A percentile compares a stretch with the other conserved stretches of the same genome.
These are phyloP conservation scores for Lactifluus pinguis DNA, from an alignment of 768 basidiomycete species.

Conservation along the genomic window DNA sequence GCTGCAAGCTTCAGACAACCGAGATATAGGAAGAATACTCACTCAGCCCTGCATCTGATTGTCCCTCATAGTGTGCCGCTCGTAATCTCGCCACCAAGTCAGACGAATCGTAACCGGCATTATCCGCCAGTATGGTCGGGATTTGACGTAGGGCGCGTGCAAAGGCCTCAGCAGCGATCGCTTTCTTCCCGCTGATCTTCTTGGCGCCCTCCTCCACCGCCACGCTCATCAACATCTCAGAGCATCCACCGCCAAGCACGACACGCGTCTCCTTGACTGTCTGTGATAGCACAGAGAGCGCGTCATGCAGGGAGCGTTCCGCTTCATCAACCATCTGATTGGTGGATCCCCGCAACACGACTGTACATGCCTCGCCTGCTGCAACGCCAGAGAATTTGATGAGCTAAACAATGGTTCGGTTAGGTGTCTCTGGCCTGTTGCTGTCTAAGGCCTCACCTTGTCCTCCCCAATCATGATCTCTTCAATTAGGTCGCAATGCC, in stretches of 20 bases:
- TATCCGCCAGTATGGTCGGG: constrained; percentile 93
- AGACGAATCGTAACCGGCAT: constrained; percentile 96
- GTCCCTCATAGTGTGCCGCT: constrained; percentile 90
- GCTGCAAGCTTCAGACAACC: not conserved
- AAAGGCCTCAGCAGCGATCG: constrained; percentile 91
- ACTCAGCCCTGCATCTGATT: constrained; percentile 82
- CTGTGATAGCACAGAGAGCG: constrained; percentile 93
- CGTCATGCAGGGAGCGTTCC: constrained; percentile 94
- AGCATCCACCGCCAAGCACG: constrained; percentile 92
- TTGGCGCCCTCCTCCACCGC: constrained; percentile 85
- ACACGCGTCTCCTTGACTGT: constrained; percentile 95
- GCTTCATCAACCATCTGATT: constrained; percentile 99
- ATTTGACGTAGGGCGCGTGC: constrained; percentile 85
- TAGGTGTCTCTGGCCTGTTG: constrained; percentile 3
- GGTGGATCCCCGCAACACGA: constrained; percentile 94
- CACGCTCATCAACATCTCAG: constrained; percentile 97
- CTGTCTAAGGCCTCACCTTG: constrained; percentile 49
- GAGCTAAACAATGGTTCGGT: constrained; percentile 45
- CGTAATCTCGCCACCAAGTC: constrained; percentile 85
- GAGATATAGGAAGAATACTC: constrained; percentile 24
- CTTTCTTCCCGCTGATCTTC: constrained; percentile 87
- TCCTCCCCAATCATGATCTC: constrained; percentile 99
- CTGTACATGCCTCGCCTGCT: constrained; percentile 95
- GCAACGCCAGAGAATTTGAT: constrained; percentile 99
- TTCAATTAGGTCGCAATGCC: constrained; percentile 89